phyloP scores from a whole-genome alignment of 2,329 filamentous ascomycete genomes.

The Diaporthe batatas region DNA sequence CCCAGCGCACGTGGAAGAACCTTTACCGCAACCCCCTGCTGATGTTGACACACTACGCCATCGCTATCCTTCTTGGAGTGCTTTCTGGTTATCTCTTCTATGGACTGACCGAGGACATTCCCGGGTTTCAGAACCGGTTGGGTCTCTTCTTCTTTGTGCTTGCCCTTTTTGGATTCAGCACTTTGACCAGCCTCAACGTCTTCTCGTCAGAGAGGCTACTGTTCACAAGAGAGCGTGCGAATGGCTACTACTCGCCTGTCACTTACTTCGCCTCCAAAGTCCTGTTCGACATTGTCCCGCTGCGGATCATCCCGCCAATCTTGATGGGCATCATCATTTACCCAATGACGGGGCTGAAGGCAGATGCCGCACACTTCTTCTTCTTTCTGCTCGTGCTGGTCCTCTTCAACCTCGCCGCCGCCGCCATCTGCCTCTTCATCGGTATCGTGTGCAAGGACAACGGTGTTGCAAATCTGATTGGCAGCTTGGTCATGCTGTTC shows the following conservation, averaged over 20 bases:
- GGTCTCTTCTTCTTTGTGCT: slow-evolving; percentile 98
- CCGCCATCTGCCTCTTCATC: slow-evolving; percentile 94
- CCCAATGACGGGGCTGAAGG: slow-evolving; percentile 94
- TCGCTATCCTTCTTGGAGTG: slow-evolving; percentile 93
- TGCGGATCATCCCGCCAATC: slow-evolving; percentile 94
- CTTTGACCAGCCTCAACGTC: slow-evolving; percentile 91
- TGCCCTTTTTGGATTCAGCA: slow-evolving; percentile 96
- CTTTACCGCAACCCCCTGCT: slow-evolving; percentile 97
- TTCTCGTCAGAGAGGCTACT: slow-evolving; percentile 92
- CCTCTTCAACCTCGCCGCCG: slow-evolving; percentile 94
- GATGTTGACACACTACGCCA: slow-evolving; percentile 98
- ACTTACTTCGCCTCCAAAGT: slow-evolving; percentile 97
- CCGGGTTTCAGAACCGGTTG: slow-evolving; percentile 96
- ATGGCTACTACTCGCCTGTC: slow-evolving; percentile 94
- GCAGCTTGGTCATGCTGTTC: slow-evolving; percentile 97
- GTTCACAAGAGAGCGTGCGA: slow-evolving; percentile 93
- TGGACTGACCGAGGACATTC: slow-evolving; percentile 93
- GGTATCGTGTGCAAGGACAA: slow-evolving; percentile 94
- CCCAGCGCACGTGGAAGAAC: slow-evolving; percentile 94
- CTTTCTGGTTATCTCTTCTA: slow-evolving; percentile 97
- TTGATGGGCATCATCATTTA: slow-evolving; percentile 97
- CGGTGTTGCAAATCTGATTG: slow-evolving; percentile 92
- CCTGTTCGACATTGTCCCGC: slow-evolving; percentile 95
- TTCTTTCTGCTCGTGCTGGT: slow-evolving; percentile 93
- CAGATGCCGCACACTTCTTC: slow-evolving; percentile 86